These are phyloP conservation scores for Leishmania major DNA, from an alignment of 208 protist genomes.

Conservation along the genomic window DNA sequence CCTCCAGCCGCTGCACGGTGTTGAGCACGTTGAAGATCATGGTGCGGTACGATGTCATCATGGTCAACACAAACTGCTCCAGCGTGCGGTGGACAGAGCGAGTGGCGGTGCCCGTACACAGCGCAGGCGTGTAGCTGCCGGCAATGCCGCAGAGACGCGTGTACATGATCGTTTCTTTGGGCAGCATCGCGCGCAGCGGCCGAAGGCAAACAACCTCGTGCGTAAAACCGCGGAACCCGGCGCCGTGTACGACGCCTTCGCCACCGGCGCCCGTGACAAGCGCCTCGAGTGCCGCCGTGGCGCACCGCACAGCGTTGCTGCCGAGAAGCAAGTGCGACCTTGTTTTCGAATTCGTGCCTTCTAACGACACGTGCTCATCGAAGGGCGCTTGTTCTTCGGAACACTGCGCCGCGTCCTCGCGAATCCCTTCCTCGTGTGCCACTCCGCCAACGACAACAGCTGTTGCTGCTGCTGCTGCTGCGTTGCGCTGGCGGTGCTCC, in stretches of 20 bases:
- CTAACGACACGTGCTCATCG: background rate
- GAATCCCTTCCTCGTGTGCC: background rate
- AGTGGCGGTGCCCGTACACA: slow-evolving; percentile 47
- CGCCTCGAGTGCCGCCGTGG: slow-evolving; percentile 48
- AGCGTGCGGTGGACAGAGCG: slow-evolving; percentile 61
- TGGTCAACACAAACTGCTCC: slow-evolving; percentile 67
- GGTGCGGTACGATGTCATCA: slow-evolving; percentile 53
- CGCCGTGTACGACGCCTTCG: slow-evolving; percentile 42
- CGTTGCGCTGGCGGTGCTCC: slow-evolving; percentile 12
- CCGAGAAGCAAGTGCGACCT: slow-evolving; percentile 61
- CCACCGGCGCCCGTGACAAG: slow-evolving; percentile 56
- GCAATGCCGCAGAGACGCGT: slow-evolving; percentile 49
- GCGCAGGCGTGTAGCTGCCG: slow-evolving; percentile 54
- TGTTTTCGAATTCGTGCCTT: background rate
- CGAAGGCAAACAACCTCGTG: slow-evolving; percentile 60
- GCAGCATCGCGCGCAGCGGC: slow-evolving; percentile 66
- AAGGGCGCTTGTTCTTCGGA: background rate
- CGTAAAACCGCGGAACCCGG: slow-evolving; percentile 45
- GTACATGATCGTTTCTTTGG: slow-evolving; percentile 72
- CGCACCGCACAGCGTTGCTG: slow-evolving; percentile 59
- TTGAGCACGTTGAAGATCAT: slow-evolving; percentile 87
- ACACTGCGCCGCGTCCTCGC: background rate
- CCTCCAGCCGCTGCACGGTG: slow-evolving; percentile 55
- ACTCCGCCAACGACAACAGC: background rate
- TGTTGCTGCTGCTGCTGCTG: background rate